phyloP scores from a whole-genome alignment of 352 stramenopile genomes.

The Pelagophyceae sp. region DNA sequence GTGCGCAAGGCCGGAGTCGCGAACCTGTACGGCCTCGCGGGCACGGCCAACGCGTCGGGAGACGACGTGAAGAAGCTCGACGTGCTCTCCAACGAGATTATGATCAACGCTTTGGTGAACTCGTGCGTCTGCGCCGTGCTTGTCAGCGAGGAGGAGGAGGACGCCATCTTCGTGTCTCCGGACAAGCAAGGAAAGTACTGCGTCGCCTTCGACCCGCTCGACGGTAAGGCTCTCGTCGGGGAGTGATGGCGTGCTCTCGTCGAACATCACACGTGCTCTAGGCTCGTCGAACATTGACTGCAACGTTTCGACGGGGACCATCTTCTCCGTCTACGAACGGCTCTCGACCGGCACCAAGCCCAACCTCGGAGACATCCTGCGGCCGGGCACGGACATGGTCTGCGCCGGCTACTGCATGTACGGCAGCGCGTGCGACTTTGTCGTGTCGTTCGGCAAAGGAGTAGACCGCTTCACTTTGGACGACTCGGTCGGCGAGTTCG shows the following conservation, averaged over 20 bases:
- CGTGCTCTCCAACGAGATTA: slow-evolving; percentile 96
- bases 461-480: slow-evolving; percentile 96
- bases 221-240: too few relatives aligned
- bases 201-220: slow-evolving; percentile 95
- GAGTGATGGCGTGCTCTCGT: too few relatives aligned
- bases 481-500: slow-evolving; percentile 92
- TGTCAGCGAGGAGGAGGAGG: slow-evolving; percentile 94
- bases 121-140: slow-evolving; percentile 92
- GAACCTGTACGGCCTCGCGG: slow-evolving; percentile 82
- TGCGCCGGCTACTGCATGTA: slow-evolving; percentile 98
- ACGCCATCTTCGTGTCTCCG: slow-evolving; percentile 80
- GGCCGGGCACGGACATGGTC: slow-evolving; percentile 82
- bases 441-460: slow-evolving; percentile 78
- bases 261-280: too few relatives aligned
- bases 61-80: slow-evolving; percentile 99
- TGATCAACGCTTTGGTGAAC: slow-evolving; percentile 89
- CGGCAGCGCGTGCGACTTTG: slow-evolving; percentile 88
- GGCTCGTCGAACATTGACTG: slow-evolving; percentile 98
- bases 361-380: slow-evolving; percentile 78
- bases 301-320: slow-evolving; percentile 96
- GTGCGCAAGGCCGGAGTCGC: slow-evolving; percentile 83
- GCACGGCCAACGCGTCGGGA: slow-evolving; percentile 88
- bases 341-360: slow-evolving; percentile 35
- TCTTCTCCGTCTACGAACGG: slow-evolving; percentile 94
- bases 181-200: slow-evolving; percentile 65